Percentiles rank a stretch among this genome's conserved stretches.
phyloP scores from a whole-genome alignment of 805 yeast species.

The Ogataea pignaliae region DNA sequence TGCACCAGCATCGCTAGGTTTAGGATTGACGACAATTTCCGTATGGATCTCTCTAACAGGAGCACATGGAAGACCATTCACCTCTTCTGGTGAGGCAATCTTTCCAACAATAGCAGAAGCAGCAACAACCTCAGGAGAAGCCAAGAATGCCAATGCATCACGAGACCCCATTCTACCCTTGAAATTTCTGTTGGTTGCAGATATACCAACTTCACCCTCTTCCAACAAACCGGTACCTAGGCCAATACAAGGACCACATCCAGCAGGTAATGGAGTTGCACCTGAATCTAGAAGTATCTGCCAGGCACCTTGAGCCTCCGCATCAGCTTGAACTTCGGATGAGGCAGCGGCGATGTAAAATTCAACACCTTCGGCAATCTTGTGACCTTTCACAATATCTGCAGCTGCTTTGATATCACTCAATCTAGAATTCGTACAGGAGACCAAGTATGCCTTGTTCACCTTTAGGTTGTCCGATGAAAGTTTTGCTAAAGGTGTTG shows the following conservation, averaged over 20 bases:
- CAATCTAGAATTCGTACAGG: constrained; percentile 93
- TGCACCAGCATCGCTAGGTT: constrained; percentile 17
- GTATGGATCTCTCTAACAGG: constrained; percentile 46
- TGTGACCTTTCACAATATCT: constrained; percentile 71
- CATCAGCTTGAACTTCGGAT: constrained; percentile 86
- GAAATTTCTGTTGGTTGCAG: constrained; percentile 97
- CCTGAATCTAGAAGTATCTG: constrained; percentile 85
- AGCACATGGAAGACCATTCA: constrained; percentile 53
- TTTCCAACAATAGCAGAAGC: constrained; percentile 96
- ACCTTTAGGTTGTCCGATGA: constrained; percentile 69
- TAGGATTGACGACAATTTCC: constrained; percentile 31
- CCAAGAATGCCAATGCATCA: constrained; percentile 92
- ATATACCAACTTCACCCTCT: constrained; percentile 96
- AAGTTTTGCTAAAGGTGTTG: constrained; percentile 72
- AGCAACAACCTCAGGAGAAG: constrained; percentile 97
- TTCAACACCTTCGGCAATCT: constrained; percentile 85
- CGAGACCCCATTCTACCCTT: constrained; percentile 99
- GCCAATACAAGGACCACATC: constrained; percentile 99
- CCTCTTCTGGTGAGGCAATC: constrained; percentile 89
- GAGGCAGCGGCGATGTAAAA: constrained; percentile 98
- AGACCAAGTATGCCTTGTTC: constrained; percentile 94
- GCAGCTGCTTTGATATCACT: constrained; percentile 96
- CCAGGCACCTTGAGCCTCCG: constrained; percentile 92
- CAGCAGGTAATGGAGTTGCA: constrained; percentile 92
- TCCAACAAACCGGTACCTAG: constrained; percentile 89